Percentiles rank a stretch among this genome's conserved stretches.
Conservation (phyloP, 2,329 filamentous ascomycete species). For the Stenocarpella maydis region DNA sequence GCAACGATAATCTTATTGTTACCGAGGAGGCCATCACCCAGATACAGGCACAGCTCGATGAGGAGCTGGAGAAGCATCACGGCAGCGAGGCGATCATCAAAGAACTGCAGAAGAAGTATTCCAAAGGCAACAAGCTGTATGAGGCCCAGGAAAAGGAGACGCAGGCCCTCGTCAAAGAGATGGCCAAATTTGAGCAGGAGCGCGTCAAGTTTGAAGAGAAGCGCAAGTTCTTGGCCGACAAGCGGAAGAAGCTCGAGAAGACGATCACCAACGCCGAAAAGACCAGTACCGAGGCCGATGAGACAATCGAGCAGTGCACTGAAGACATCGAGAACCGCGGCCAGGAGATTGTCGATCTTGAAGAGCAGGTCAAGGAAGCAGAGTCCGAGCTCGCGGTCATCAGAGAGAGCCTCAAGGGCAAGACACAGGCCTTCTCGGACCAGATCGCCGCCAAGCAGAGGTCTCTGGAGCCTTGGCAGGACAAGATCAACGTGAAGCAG, state of each 20-base stretch:
- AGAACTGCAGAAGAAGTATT: slow-evolving; percentile 84
- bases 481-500: slow-evolving; percentile 95
- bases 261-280: slow-evolving; percentile 79
- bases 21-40: slow-evolving; percentile 91
- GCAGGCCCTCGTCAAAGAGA: slow-evolving; percentile 82
- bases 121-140: slow-evolving; percentile 82
- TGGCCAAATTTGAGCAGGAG: slow-evolving; percentile 94
- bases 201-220: slow-evolving; percentile 98
- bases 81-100: slow-evolving; percentile 92
- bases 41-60: slow-evolving; percentile 85
- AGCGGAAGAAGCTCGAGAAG: slow-evolving; percentile 96
- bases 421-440: slow-evolving; percentile 93
- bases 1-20: slow-evolving; percentile 86
- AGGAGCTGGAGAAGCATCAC: slow-evolving; percentile 89
- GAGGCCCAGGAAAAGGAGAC: slow-evolving; percentile 83
- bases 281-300: slow-evolving; percentile 76
- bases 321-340: slow-evolving; percentile 81
- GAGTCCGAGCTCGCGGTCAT: slow-evolving; percentile 86
- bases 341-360: slow-evolving; percentile 78
- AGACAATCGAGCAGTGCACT: slow-evolving; percentile 78
- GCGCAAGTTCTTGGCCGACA: slow-evolving; percentile 88
- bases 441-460: slow-evolving; percentile 93
- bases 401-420: slow-evolving; percentile 88
- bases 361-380: slow-evolving; percentile 78
- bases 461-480: slow-evolving; percentile 93